Percentiles rank a stretch among this genome's conserved stretches.
phyloP scores from a whole-genome alignment of 2,329 filamentous ascomycete genomes.

The Penicillium sp. region DNA sequence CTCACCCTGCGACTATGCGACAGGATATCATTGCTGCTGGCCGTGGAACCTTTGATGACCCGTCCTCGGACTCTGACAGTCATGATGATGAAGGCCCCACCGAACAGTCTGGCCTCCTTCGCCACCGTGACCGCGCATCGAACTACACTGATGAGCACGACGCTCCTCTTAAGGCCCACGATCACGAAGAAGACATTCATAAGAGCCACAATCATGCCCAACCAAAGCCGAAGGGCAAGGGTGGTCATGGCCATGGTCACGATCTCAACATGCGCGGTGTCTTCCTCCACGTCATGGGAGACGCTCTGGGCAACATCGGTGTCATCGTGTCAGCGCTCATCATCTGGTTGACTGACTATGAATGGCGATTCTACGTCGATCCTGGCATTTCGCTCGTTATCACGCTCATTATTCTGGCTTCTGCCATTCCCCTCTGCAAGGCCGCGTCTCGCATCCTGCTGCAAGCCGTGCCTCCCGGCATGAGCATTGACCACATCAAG shows the following conservation, averaged over 20 bases:
- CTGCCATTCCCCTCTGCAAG: constrained; percentile 52
- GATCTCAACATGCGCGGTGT: constrained; percentile 89
- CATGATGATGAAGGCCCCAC: constrained; percentile 55
- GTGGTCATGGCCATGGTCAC: constrained; percentile 41
- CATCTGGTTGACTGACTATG: constrained; percentile 86
- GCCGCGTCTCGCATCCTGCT: constrained; percentile 73
- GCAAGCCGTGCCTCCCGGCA: constrained; percentile 86
- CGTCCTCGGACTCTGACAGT: constrained; percentile 54
- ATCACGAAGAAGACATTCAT: constrained; percentile 51
- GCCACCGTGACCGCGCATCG: constrained; percentile 42
- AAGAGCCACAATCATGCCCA: constrained; percentile 74
- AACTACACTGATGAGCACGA: constrained; percentile 35
- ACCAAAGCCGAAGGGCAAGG: constrained; percentile 61
- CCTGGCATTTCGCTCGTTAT: constrained; percentile 92
- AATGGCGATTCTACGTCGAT: constrained; percentile 82
- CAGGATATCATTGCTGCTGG: constrained; percentile 90
- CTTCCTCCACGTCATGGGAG: constrained; percentile 60
- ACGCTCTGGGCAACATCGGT: constrained; percentile 49
- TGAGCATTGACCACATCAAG: constrained; percentile 85
- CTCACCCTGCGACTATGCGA: constrained; percentile 85
- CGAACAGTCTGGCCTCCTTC: constrained; percentile 39
- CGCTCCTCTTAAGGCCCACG: constrained; percentile 7
- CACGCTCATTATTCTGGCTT: constrained; percentile 67
- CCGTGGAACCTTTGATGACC: constrained; percentile 59
- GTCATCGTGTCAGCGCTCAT: constrained; percentile 66